Base-by-base conservation (phyloP, 352 stramenopile genomes). In the Pythium angustatum region DNA sequence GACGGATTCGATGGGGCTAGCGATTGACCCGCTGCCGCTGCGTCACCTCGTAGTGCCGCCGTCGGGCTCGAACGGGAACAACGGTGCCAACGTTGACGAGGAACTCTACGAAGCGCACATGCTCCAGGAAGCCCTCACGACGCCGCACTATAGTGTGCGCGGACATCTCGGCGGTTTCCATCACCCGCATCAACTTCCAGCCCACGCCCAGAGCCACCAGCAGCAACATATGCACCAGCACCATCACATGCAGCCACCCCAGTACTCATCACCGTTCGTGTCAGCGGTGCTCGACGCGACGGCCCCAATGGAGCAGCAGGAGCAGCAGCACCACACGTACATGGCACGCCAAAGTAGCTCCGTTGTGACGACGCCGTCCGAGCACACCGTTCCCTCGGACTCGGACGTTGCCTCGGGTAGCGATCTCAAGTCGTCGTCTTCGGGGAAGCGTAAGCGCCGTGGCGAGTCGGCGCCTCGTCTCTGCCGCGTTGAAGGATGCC, bases 401-500 rank as follows among this genome's bases (percentile, higher is more conserved):
- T 74, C 70, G 38, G 66, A 66, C 8, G 51, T 59, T n/a, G 49
- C n/a, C 22, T 58, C 58, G 12, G 56, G 53, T 4, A 47, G 40
- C 36, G 56, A 68, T 5, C 27, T 58, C n/a, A 59, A 58, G 4
- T 30, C 57, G 12, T 31, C 52, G 1, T n/a, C 44, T 4, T 50
- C 58, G 3, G 54, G 45, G 19, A 68, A 64, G 41, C 66, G 34
- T 62, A 94, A 91, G 62, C 81, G 76, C 30, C 58, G 58, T n/a
- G 48, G 51, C 24, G 80, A 78, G 6, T 72, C 78, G 5, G 74
- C 79, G 3, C 76, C 79, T 1, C 85, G 85, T 2, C 78, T 90
- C n/a, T 94, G 85, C 62, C 84, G 83, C 40, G 64, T 93, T 2
- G 80, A 85, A 15, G 83, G 79, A 21, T 94, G 85, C 58, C 86